Evolutionary conservation across 2,329 filamentous ascomycete species (phyloP), one percentile per base, ranked within the genome.

Genomic region (Penicillium glabrum): DNA sequence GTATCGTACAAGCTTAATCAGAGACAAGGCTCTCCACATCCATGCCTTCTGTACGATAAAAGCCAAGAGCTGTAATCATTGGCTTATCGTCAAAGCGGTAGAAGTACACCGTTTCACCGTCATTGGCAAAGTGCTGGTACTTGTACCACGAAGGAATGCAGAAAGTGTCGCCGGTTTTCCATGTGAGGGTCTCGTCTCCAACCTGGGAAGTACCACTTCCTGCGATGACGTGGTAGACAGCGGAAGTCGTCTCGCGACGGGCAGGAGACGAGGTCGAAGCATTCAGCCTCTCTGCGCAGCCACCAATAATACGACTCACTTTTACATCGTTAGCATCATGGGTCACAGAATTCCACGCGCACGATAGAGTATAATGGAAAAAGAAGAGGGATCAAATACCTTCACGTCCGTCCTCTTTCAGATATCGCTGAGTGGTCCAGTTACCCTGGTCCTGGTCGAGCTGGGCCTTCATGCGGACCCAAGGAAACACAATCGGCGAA

Each of bases 1-100:
- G 5, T 16, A 2, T 16, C 13, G 2, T 33, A 5, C 31, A 33
- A 1, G 14, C 5, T 33, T 16, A 33, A 33, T 33, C 31, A 16
- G 31, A 39, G 11, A 39, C 35, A 9, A 39, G 35, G 11, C 35
- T 39, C 35, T 39, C 35, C 35, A 45, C 19, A 63, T 82, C 76
- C 55, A 69, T 68, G 1, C 69, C 76, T 7, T 73, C 71, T 8
- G 63, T 64, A 2, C 80, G 69, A 60, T 82, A 84, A 53, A 83
- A 83, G 6, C 46, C 52, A 29, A 85, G 65, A 0, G 78, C 70
- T 16, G 71, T 75, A 3, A 84, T 68, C 81, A 85, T 83, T 0
- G 82, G 82, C 69, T 78, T 80, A 59, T 85, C 83, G 59, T 83
- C 77, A 59, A 84, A 83, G 0, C 79, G 72, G 57, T 83, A 84